Conservation (phyloP, 2,329 filamentous ascomycete species). For the Catunica adiposa region DNA sequence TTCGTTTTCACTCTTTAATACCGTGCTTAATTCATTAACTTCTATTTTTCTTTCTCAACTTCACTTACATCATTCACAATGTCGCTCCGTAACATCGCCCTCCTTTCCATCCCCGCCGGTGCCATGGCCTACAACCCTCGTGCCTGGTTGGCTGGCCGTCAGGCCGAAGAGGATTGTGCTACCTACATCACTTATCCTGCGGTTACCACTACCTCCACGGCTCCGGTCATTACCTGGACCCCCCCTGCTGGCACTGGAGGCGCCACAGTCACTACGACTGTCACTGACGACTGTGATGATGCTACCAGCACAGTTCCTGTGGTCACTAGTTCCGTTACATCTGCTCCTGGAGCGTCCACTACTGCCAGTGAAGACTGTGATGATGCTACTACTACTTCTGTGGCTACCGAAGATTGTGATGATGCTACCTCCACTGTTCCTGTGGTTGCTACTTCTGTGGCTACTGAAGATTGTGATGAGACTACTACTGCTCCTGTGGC, state of each 20-base stretch:
- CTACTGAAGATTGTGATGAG: too few species aligned
- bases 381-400: neutral
- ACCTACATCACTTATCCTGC: neutral
- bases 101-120: constrained; percentile 10
- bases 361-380: constrained; percentile 8
- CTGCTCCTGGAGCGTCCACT: neutral
- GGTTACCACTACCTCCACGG: neutral
- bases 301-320: neutral
- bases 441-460: too few species aligned
- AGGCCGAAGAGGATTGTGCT: constrained; percentile 5
- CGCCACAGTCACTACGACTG: neutral
- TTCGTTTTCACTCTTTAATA: neutral
- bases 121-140: constrained; percentile 9
- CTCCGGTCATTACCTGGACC: neutral
- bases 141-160: constrained; percentile 4
- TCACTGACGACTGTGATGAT: neutral
- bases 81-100: constrained; percentile 8
- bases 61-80: constrained; percentile 5
- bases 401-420: too few species aligned
- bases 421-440: too few species aligned
- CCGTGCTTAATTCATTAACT: neutral
- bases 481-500: neutral
- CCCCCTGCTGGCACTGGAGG: neutral
- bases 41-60: neutral
- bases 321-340: neutral